These are phyloP conservation scores for Crithidia bombi DNA, from an alignment of 208 protist genomes.

Conservation along the genomic window DNA sequence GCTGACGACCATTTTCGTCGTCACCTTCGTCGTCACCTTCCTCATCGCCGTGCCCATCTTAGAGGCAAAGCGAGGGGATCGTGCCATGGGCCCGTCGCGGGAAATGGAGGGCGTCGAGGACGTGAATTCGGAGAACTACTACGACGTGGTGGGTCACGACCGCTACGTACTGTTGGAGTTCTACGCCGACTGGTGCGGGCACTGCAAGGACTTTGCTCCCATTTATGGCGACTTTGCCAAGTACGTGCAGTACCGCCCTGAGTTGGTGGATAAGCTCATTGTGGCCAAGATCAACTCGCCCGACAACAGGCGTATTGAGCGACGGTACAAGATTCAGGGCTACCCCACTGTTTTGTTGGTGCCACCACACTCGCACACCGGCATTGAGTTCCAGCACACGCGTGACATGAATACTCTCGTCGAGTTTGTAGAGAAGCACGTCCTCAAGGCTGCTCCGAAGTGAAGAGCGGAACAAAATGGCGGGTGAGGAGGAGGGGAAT, in stretches of 20 bases:
- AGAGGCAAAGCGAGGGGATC: background rate
- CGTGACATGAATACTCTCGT: slow-evolving; percentile 38
- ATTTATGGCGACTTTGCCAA: slow-evolving; percentile 28
- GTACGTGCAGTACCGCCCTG: slow-evolving; percentile 18
- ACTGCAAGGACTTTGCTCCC: slow-evolving; percentile 44
- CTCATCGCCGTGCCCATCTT: slow-evolving; percentile 1
- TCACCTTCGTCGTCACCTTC: background rate
- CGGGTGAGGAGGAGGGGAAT: background rate
- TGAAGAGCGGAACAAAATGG: background rate
- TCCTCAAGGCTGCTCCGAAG: background rate
- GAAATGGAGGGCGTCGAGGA: slow-evolving; percentile 44
- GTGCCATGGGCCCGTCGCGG: background rate
- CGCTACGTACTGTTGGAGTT: slow-evolving; percentile 73
- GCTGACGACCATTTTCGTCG: slow-evolving; percentile 3
- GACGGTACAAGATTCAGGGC: slow-evolving; percentile 35
- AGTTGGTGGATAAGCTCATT: slow-evolving; percentile 27
- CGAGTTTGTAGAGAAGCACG: slow-evolving; percentile 25
- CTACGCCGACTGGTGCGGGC: slow-evolving; percentile 85
- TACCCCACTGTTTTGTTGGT: slow-evolving; percentile 59
- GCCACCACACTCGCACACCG: slow-evolving; percentile 31
- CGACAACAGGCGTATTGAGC: slow-evolving; percentile 8
- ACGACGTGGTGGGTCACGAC: slow-evolving; percentile 46
- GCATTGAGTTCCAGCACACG: slow-evolving; percentile 33
- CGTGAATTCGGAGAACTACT: slow-evolving; percentile 39
- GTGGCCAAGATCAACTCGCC: slow-evolving; percentile 54